Base-by-base conservation (phyloP, 2,329 filamentous ascomycete genomes). In the Annulohypoxylon truncatum region DNA sequence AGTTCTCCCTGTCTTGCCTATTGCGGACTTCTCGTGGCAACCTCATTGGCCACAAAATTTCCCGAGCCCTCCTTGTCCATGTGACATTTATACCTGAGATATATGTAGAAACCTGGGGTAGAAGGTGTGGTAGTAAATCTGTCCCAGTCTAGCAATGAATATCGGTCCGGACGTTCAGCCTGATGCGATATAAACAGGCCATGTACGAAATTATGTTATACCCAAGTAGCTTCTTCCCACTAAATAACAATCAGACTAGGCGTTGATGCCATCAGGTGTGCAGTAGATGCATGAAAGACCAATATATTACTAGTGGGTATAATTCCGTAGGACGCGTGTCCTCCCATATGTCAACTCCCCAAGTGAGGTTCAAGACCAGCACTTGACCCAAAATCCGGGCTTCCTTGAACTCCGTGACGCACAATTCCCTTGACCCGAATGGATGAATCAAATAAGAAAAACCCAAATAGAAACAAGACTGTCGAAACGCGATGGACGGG, bases 301-400 rank as follows among this genome's bases (percentile, higher is more conserved):
- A 53, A 65, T 67, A 66, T 70, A 71, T 67, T 71, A 71, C 54
- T 66, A 67, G 65, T 70, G 69, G 69, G 69, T 71, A 71, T 71
- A 71, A 68, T 71, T 67, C 53, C 54, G 58, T 61, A 53, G 66
- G 64, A 71, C 68, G 66, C 68, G 68, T 69, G 68, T 67, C 66
- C 64, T 55, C 55, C 66, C 58, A 60, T 68, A 64, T 60, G 54
- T 63, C 50, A 57, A 46, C 47, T 61, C 48, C 51, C 56, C 24
- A 58, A 51, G 61, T 52, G 55, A 66, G 24, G 67, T 58, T 55
- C 64, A 59, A 48, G 48, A 70, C 63, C 64, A 64, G 26, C 65
- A 62, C 55, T 58, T 56, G 22, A 53, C 61, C 67, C 52, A 60
- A 52, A 10, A 56, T 31, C 67, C 51, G 56, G 52, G 48, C 52